Conservation (phyloP, 1,139 yeast species). For the Maudiozyma humilis region DNA sequence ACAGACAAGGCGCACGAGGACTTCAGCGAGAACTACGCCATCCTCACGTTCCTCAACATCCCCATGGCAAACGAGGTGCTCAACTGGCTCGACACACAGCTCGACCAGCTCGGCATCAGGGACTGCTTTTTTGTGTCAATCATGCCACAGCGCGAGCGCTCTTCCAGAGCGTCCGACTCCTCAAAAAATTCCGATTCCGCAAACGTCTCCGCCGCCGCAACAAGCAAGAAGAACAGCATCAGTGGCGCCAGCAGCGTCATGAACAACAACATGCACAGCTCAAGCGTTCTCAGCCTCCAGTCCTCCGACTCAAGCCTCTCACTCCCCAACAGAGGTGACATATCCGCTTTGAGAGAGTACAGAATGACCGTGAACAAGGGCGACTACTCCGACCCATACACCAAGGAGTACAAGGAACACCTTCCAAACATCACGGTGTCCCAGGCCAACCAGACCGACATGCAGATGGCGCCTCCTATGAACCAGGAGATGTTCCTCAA, state of each 20-base stretch:
- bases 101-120: conserved; percentile 41
- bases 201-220: neutral
- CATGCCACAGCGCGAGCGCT: neutral
- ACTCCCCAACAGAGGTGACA: conserved; percentile 11
- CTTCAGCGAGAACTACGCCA: conserved; percentile 49
- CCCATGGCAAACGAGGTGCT: conserved; percentile 79
- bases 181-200: neutral
- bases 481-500: conserved; percentile 19
- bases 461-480: conserved; percentile 12
- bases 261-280: conserved; percentile 6
- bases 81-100: conserved; percentile 48
- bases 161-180: neutral
- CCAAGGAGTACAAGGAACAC: conserved; percentile 16
- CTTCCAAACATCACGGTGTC: conserved; percentile 14
- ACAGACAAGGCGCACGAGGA: conserved; percentile 28
- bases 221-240: no score
- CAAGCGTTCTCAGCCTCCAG: conserved; percentile 12
- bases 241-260: no score
- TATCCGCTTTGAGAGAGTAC: conserved; percentile 10
- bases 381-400: conserved; percentile 15
- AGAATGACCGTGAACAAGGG: conserved; percentile 11
- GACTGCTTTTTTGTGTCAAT: conserved; percentile 55
- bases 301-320: conserved; percentile 14
- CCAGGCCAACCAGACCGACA: conserved; percentile 13
- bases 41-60: conserved; percentile 71